Conservation (phyloP, 768 basidiomycete species). For the Hemileccinum impolitum region DNA sequence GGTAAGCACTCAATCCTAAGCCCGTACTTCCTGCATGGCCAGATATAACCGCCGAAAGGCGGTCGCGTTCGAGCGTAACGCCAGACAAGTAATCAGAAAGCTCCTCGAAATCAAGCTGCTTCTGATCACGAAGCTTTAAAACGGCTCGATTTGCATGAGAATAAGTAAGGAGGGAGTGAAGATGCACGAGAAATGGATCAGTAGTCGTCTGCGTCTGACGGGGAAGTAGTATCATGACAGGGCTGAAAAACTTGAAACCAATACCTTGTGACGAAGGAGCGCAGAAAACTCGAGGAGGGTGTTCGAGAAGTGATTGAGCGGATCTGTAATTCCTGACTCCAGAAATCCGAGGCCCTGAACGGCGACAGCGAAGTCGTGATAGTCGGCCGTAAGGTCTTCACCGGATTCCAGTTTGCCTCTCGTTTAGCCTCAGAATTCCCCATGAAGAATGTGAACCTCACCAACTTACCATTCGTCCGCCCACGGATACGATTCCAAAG, state of each 20-base stretch:
- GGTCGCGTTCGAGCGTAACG: slow-evolving; percentile 90
- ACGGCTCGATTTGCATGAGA: slow-evolving; percentile 92
- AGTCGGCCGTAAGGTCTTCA: slow-evolving; percentile 96
- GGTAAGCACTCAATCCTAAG: slow-evolving; percentile 81
- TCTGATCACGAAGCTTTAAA: slow-evolving; percentile 93
- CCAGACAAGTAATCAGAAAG: slow-evolving; percentile 91
- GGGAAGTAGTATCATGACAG: neutral
- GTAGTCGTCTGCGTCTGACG: slow-evolving; percentile 81
- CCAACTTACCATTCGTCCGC: slow-evolving; percentile 78
- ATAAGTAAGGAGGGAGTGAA: slow-evolving; percentile 92
- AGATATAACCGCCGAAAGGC: slow-evolving; percentile 83
- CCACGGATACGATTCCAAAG: slow-evolving; percentile 74
- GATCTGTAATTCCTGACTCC: slow-evolving; percentile 98
- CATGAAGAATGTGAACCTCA: slow-evolving; percentile 23
- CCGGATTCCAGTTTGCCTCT: slow-evolving; percentile 77
- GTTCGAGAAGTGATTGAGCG: slow-evolving; percentile 94
- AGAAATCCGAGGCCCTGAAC: slow-evolving; percentile 97
- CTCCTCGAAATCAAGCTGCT: slow-evolving; percentile 98
- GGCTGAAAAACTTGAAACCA: slow-evolving; percentile 18
- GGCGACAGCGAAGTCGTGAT: slow-evolving; percentile 93
- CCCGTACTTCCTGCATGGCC: slow-evolving; percentile 87
- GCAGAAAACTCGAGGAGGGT: slow-evolving; percentile 94
- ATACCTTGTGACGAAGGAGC: slow-evolving; percentile 76
- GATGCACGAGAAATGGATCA: slow-evolving; percentile 86
- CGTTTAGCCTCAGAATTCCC: slow-evolving; percentile 77